These are phyloP conservation scores for Hypoxylon sp. DNA, from an alignment of 2,329 filamentous ascomycete species.

Conservation along the genomic window DNA sequence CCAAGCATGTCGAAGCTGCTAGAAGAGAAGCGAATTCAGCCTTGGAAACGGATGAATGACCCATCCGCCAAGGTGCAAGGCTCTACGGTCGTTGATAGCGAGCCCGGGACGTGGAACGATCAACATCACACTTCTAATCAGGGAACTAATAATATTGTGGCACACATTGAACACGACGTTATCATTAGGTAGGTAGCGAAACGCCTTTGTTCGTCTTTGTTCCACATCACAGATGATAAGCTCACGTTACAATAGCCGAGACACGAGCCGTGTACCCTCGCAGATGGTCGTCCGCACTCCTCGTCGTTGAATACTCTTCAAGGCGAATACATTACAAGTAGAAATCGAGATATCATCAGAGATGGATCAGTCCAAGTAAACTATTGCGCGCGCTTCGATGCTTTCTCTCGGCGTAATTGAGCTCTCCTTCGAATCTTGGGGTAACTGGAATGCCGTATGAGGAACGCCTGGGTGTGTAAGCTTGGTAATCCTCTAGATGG, in stretches of 20 bases:
- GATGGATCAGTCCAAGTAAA: not conserved
- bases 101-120: not conserved
- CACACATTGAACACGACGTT: too few species aligned
- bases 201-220: too few species aligned
- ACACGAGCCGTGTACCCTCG: not conserved
- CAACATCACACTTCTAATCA: not conserved
- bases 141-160: too few species aligned
- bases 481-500: not conserved
- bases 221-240: too few species aligned
- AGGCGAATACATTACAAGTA: not conserved
- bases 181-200: too few species aligned
- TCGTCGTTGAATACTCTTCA: not conserved
- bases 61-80: not conserved
- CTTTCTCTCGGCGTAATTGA: not conserved
- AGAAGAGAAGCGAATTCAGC: not conserved
- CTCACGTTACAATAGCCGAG: not conserved
- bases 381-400: not conserved
- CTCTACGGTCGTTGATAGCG: not conserved
- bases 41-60: not conserved
- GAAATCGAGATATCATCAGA: not conserved
- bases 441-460: not conserved
- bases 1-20: not conserved
- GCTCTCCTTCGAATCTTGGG: not conserved
- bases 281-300: not conserved
- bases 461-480: not conserved